phyloP scores from a whole-genome alignment of 2,329 filamentous ascomycete species.

The Talaromyces atroroseus region DNA sequence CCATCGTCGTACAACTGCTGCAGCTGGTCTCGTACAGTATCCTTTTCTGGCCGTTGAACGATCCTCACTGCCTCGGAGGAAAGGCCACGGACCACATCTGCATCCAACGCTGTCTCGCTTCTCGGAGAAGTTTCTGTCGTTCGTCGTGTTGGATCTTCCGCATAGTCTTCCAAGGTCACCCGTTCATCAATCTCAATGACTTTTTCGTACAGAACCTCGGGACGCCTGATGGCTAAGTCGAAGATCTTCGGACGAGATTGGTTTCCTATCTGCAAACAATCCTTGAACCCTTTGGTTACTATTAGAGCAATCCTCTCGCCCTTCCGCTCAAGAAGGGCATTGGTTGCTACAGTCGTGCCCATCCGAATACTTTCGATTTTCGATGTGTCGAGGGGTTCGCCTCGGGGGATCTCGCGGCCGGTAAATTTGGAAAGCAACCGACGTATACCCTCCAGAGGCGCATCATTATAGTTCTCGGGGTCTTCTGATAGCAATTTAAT shows the following conservation, averaged over 20 bases:
- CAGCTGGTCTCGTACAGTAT: conserved; percentile 53
- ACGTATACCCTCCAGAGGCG: conserved; percentile 83
- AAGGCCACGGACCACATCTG: conserved; percentile 62
- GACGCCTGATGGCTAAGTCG: conserved; percentile 79
- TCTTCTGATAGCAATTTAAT: conserved; percentile 89
- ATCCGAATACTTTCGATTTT: conserved; percentile 88
- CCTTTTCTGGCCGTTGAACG: conserved; percentile 54
- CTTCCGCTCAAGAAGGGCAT: conserved; percentile 83
- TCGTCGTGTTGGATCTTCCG: conserved; percentile 70
- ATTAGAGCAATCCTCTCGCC: conserved; percentile 84
- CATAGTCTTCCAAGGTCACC: conserved; percentile 86
- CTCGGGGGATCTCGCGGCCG: conserved; percentile 69
- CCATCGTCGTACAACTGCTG: conserved; percentile 64
- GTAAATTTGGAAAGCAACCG: conserved; percentile 76
- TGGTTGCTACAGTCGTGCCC: conserved; percentile 93
- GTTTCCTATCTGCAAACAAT: conserved; percentile 84
- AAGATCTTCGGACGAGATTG: conserved; percentile 88
- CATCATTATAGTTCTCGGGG: conserved; percentile 83
- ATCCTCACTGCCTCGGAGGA: conserved; percentile 71
- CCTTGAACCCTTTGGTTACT: conserved; percentile 80
- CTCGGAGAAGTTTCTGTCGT: conserved; percentile 43
- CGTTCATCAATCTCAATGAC: conserved; percentile 89
- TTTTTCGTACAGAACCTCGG: conserved; percentile 76
- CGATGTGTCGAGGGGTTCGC: conserved; percentile 72
- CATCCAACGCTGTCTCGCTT: conserved; percentile 39